Conservation (phyloP, 2,329 filamentous ascomycete species). For the Beauveria rudraprayagi region DNA sequence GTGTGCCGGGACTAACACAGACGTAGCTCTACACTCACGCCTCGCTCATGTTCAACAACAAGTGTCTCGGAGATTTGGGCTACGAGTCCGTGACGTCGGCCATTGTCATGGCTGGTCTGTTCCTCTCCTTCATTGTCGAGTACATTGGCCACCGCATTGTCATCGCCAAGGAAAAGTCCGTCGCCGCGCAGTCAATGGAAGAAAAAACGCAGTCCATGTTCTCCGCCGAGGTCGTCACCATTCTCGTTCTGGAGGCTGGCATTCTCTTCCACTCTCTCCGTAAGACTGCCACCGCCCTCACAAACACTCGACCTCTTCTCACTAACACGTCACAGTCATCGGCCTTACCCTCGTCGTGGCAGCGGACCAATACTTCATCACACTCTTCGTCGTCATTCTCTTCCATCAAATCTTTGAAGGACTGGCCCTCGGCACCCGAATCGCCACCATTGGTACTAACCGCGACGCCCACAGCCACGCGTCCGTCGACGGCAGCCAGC, state of each 20-base stretch:
- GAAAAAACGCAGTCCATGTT: constrained; percentile 20
- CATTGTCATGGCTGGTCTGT: constrained; percentile 65
- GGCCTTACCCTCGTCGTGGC: constrained; percentile 56
- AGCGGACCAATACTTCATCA: constrained; percentile 47
- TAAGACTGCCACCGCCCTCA: constrained; percentile 28
- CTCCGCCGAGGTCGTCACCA: constrained; percentile 46
- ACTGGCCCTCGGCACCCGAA: constrained; percentile 63
- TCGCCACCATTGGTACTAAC: constrained; percentile 47
- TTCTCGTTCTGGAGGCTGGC: constrained; percentile 64
- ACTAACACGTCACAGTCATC: constrained; percentile 39
- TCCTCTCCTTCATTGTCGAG: constrained; percentile 65
- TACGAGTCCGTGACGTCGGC: constrained; percentile 65
- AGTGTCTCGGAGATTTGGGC: constrained; percentile 55
- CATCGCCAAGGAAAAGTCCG: constrained; percentile 24
- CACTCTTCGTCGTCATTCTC: constrained; percentile 59
- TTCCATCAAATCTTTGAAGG: constrained; percentile 78
- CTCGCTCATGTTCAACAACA: constrained; percentile 61
- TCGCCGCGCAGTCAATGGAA: constrained; percentile 17
- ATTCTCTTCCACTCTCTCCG: constrained; percentile 68
- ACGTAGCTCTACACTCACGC: constrained; percentile 63
- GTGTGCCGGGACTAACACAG: neutral
- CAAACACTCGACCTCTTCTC: neutral
- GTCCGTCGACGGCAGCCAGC: constrained; percentile 13
- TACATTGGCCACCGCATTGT: constrained; percentile 56
- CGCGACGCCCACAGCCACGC: constrained; percentile 11